Evolutionary conservation across 2,329 filamentous ascomycete genomes (phyloP).

Genomic region (Ambrosiella cleistominuta): DNA sequence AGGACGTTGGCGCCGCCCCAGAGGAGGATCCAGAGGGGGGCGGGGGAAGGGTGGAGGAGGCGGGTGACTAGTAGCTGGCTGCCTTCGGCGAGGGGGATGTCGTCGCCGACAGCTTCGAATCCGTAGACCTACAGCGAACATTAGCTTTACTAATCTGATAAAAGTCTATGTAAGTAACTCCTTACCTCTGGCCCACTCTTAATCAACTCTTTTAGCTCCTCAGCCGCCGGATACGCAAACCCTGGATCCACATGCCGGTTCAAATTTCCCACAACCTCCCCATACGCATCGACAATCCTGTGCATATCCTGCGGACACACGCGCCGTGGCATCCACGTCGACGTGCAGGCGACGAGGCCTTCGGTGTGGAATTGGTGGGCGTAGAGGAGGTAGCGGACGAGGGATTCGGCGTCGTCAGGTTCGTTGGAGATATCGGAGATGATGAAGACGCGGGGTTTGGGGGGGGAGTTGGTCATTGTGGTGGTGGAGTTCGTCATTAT

Average conservation of each 20-base stretch:
- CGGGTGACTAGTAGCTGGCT: conserved; percentile 25
- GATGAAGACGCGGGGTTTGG: conserved; percentile 24
- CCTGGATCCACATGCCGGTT: conserved; percentile 29
- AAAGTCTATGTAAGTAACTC: neutral
- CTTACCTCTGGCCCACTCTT: conserved; percentile 22
- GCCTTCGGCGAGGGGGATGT: conserved; percentile 22
- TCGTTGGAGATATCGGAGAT: conserved; percentile 29
- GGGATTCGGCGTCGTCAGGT: conserved; percentile 27
- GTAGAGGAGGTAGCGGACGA: conserved; percentile 28
- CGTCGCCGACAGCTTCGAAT: conserved; percentile 19
- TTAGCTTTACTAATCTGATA: neutral
- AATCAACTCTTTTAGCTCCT: conserved; percentile 21
- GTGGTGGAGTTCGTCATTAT: neutral
- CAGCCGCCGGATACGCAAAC: conserved; percentile 23
- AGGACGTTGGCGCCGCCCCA: conserved; percentile 38
- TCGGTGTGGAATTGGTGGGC: conserved; percentile 29
- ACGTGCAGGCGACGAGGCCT: conserved; percentile 28
- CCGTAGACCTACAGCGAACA: conserved; percentile 18
- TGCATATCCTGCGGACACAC: conserved; percentile 26
- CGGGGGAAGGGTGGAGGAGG: conserved; percentile 17
- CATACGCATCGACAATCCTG: conserved; percentile 27
- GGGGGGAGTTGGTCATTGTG: neutral
- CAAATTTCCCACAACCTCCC: conserved; percentile 27
- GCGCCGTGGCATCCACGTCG: conserved; percentile 26
- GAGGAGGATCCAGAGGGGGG: conserved; percentile 32